Evolutionary conservation across 768 basidiomycete genomes (phyloP).

Genomic region (Antrodiella citrinella): DNA sequence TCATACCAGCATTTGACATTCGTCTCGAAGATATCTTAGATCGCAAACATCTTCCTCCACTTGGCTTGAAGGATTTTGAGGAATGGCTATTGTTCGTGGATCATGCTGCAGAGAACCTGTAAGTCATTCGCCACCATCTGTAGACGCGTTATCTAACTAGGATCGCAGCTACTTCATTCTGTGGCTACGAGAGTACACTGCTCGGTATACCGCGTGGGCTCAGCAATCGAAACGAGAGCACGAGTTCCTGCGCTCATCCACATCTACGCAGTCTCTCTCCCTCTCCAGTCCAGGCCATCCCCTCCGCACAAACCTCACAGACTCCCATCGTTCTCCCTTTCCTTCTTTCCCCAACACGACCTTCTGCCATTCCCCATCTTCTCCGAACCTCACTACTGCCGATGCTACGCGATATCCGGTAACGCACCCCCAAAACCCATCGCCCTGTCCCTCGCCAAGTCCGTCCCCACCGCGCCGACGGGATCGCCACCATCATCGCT

Average conservation of each 20-base stretch:
- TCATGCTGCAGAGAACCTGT: constrained; percentile 68
- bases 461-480: background rate
- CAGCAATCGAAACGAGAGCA: constrained; percentile 2
- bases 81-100: constrained; percentile 82
- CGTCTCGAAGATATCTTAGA: constrained; percentile 69
- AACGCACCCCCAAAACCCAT: constrained; percentile 7
- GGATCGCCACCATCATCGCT: constrained; percentile 14
- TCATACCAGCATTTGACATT: constrained; percentile 61
- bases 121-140: constrained; percentile 18
- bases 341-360: constrained; percentile 2
- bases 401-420: background rate
- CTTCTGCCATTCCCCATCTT: constrained; percentile 1
- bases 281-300: background rate
- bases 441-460: constrained; percentile 6
- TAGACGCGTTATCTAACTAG: background rate
- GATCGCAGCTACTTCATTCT: constrained; percentile 61
- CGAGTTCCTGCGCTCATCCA: background rate
- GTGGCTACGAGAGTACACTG: constrained; percentile 70
- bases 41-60: constrained; percentile 70
- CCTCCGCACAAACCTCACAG: background rate
- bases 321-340: constrained; percentile 6
- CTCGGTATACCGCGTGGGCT: constrained; percentile 35
- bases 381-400: background rate
- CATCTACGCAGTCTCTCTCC: background rate
- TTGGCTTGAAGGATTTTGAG: constrained; percentile 48